Evolutionary conservation across 192 early-diverging fungal species (phyloP).

Genomic region (Radiomyces spectabilis): DNA sequence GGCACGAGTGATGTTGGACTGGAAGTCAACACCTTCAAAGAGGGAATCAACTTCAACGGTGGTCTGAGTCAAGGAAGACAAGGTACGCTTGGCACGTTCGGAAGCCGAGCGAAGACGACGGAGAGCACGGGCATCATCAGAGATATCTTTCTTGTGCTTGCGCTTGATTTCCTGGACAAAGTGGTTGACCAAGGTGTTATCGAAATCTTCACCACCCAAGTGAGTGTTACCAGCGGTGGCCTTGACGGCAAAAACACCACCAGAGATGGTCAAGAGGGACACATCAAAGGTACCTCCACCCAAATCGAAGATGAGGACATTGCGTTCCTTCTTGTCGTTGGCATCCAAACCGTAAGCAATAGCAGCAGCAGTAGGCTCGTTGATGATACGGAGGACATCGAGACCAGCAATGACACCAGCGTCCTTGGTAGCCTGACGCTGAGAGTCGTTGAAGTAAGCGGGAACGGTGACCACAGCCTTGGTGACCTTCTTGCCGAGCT

Average conservation of each 20-base stretch:
- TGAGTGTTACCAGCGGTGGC: slow-evolving; percentile 96
- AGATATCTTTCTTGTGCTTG: slow-evolving; percentile 68
- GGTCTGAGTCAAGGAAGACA: slow-evolving; percentile 65
- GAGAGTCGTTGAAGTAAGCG: slow-evolving; percentile 89
- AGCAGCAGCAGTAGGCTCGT: slow-evolving; percentile 86
- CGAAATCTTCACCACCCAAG: slow-evolving; percentile 98
- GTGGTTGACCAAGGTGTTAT: slow-evolving; percentile 91
- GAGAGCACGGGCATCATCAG: slow-evolving; percentile 62
- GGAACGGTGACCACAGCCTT: slow-evolving; percentile 71
- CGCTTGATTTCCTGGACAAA: slow-evolving; percentile 75
- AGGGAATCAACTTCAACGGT: slow-evolving; percentile 70
- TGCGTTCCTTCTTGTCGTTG: slow-evolving; percentile 75
- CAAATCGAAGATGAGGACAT: slow-evolving; percentile 94
- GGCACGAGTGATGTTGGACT: slow-evolving; percentile 70
- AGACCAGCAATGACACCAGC: slow-evolving; percentile 82
- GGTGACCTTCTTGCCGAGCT: slow-evolving; percentile 54
- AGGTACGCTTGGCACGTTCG: slow-evolving; percentile 71
- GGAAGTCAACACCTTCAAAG: slow-evolving; percentile 69
- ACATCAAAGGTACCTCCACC: slow-evolving; percentile 99
- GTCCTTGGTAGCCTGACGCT: slow-evolving; percentile 90
- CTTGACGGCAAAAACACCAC: slow-evolving; percentile 94
- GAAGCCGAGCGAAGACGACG: slow-evolving; percentile 70
- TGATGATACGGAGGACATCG: slow-evolving; percentile 84
- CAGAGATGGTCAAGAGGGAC: slow-evolving; percentile 88
- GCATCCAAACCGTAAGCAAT: slow-evolving; percentile 98